Conservation (phyloP, 257 asterid species). For the Petunia secreta region DNA sequence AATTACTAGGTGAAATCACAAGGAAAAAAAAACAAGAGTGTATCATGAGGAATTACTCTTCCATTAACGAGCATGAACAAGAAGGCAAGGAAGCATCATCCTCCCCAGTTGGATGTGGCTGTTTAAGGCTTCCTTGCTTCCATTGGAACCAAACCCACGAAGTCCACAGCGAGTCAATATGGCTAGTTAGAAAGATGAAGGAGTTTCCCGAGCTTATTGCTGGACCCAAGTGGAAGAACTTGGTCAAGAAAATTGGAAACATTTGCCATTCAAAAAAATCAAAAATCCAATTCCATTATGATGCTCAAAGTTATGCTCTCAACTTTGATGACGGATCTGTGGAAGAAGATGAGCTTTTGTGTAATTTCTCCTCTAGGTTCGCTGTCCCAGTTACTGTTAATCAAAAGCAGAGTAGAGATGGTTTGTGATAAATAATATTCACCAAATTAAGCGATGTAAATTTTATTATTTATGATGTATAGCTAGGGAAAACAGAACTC, state of each 20-base stretch:
- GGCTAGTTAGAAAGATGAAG: slow-evolving; percentile 35
- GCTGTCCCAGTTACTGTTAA: slow-evolving; percentile 40
- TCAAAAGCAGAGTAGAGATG: slow-evolving; percentile 38
- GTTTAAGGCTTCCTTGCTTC: neutral
- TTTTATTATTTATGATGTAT: neutral
- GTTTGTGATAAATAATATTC: slow-evolving; percentile 21
- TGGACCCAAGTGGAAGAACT: slow-evolving; percentile 30
- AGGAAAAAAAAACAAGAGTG: neutral
- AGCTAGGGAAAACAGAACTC: neutral
- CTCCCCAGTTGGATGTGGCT: neutral
- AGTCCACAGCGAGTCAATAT: slow-evolving; percentile 29
- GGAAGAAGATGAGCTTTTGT: slow-evolving; percentile 39
- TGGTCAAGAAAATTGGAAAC: slow-evolving; percentile 40
- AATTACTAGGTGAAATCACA: too few relatives aligned
- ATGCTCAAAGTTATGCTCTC: slow-evolving; percentile 70
- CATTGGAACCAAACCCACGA: neutral
- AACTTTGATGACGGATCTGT: slow-evolving; percentile 56
- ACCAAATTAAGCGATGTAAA: too few relatives aligned
- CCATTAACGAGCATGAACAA: neutral
- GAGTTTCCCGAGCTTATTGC: neutral
- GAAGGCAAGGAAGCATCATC: neutral
- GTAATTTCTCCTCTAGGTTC: slow-evolving; percentile 62
- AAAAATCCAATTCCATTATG: slow-evolving; percentile 48
- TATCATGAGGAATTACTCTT: neutral
- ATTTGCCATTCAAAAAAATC: slow-evolving; percentile 34